phyloP scores from a whole-genome alignment of 306 rosid species.

The Lathyrus tuberosus region DNA sequence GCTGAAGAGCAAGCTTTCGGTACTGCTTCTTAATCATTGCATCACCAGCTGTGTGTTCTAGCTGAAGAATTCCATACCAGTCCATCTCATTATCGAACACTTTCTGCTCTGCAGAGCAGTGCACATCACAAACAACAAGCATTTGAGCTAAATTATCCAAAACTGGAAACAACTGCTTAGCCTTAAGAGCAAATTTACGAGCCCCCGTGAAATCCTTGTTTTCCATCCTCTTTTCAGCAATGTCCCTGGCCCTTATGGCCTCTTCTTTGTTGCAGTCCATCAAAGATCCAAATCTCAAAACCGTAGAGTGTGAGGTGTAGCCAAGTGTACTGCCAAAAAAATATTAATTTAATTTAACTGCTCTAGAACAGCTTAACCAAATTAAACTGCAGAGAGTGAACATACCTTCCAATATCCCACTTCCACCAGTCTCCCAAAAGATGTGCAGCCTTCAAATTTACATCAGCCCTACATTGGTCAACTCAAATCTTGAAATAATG shows the following conservation, averaged over 20 bases:
- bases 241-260: conserved; percentile 84
- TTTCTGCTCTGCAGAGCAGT: conserved; percentile 71
- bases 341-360: conserved; percentile 35
- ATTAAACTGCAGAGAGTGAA: conserved; percentile 24
- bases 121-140: conserved; percentile 87
- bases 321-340: conserved; percentile 27
- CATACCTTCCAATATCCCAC: conserved; percentile 28
- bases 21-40: conserved; percentile 80
- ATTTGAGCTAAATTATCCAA: conserved; percentile 79
- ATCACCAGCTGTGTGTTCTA: conserved; percentile 75
- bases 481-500: conserved; percentile 9
- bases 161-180: conserved; percentile 77
- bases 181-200: conserved; percentile 73
- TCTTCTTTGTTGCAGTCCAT: conserved; percentile 98
- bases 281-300: conserved; percentile 37
- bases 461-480: conserved; percentile 40
- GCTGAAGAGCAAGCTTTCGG: conserved; percentile 84
- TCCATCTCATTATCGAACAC: conserved; percentile 68
- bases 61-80: conserved; percentile 90
- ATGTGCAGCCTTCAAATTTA: conserved; percentile 29
- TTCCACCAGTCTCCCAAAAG: conserved; percentile 27
- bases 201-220: conserved; percentile 77
- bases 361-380: conserved; percentile 27
- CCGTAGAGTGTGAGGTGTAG: conserved; percentile 35
- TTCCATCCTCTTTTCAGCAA: conserved; percentile 82